Base-by-base conservation (phyloP, 2,329 filamentous ascomycete species). In the Colletotrichum destructivum region DNA sequence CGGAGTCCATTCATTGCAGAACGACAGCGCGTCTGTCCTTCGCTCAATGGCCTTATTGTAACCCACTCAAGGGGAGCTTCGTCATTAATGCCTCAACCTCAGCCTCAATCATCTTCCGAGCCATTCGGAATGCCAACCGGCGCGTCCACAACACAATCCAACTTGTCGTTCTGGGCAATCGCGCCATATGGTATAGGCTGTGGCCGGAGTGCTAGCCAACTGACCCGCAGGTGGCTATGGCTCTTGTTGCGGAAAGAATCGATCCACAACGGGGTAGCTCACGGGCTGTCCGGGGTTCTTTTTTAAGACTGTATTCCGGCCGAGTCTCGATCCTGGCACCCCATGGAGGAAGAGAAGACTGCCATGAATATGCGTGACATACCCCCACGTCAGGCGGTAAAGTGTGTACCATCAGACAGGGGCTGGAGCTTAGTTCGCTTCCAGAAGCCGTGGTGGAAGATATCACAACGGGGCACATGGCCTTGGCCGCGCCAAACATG, bases 1-100 rank as follows among this genome's bases (percentile, higher is more conserved):
- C 69, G 69, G 69, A 72, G 69, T 42, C 15, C 11, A 12, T 64
- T 26, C 55, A 60, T 64, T 69, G 66, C 69, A 69, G 60, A 40
- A 69, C 47, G 47, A 21, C 46, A 49, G 42, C 46, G 59, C 46
- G 26, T 62, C 26, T 42, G n/a, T 35, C 57, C 49, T 26, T 35
- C 62, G 23, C 40, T 31, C 16, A 18, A 47, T 42, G 38, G 38
- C 40, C 49, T 56, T 21, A 16, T 52, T 60, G 54, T 55, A 69
- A 72, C 69, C 54, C 26, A 63, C 21, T 18, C 21, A 2, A 38
- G 13, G 21, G 15, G 15, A 40, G 35, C 60, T 52, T 63, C 61
- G 60, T 38, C 61, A 55, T 63, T 44, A 44, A 35, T 54, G 61
- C 49, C 61, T 63, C 49, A 52, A 35, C 60, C 60, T 51, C 49